phyloP scores from a whole-genome alignment of 306 rosid genomes.

The Sesbania bispinosa region DNA sequence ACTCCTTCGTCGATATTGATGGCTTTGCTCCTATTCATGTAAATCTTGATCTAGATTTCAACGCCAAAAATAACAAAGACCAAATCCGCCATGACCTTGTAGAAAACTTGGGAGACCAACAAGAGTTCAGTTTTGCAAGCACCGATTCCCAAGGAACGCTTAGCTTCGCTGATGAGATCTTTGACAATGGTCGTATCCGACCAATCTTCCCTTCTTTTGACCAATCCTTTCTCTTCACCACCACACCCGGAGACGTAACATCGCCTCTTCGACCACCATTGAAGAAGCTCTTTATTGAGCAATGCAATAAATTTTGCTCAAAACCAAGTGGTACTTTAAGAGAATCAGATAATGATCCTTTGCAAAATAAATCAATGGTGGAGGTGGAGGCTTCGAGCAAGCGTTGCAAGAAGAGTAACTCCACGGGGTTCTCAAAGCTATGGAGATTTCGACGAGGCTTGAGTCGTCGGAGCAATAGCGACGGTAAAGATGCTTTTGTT shows the following conservation, averaged over 20 bases:
- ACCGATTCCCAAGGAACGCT: constrained; percentile 42
- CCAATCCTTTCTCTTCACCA: constrained; percentile 30
- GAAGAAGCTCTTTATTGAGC: constrained; percentile 49
- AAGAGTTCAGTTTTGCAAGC: constrained; percentile 51
- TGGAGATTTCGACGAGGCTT: not conserved
- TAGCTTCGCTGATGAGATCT: constrained; percentile 49
- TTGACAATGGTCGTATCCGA: constrained; percentile 53
- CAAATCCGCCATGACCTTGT: not conserved
- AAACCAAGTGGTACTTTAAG: not conserved
- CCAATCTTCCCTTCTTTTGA: constrained; percentile 41
- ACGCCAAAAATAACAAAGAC: accelerated
- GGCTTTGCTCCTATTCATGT: not conserved
- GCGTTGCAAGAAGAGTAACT: constrained; percentile 37
- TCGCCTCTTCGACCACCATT: constrained; percentile 31
- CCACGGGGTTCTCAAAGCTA: not conserved
- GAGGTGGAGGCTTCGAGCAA: not conserved
- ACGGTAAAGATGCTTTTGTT: not conserved
- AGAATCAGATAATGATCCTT: not conserved
- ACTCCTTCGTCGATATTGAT: not conserved
- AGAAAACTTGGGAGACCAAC: not conserved
- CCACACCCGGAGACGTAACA: not conserved
- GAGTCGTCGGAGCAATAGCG: not conserved
- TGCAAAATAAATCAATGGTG: not conserved
- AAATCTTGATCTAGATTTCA: not conserved
- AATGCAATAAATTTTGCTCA: not conserved